A percentile compares a stretch with the other conserved stretches of the same genome.
phyloP scores from a whole-genome alignment of 257 asterid species.

The Solanum peruvianum region DNA sequence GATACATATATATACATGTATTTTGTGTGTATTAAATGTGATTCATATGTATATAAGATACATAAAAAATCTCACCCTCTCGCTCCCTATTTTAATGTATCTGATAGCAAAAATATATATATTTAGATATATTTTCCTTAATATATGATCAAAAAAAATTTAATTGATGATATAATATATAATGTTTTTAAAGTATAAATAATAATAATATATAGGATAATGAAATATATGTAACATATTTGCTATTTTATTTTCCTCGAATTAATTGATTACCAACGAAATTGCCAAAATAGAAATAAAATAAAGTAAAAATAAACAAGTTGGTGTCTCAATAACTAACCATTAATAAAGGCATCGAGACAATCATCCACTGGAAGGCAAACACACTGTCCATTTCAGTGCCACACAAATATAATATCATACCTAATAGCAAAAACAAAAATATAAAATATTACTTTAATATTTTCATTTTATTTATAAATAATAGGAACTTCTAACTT shows the following conservation, averaged over 20 bases:
- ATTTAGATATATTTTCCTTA: too few relatives aligned
- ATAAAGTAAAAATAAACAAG: not conserved
- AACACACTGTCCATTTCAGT: not conserved
- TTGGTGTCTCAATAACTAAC: not conserved
- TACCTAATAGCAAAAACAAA: not conserved
- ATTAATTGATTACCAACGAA: not conserved
- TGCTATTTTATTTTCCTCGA: not conserved
- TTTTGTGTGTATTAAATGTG: too few relatives aligned
- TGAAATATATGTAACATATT: too few relatives aligned
- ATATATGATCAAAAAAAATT: too few relatives aligned
- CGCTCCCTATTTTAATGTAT: too few relatives aligned
- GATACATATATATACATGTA: too few relatives aligned
- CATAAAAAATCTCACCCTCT: too few relatives aligned
- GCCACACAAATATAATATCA: not conserved
- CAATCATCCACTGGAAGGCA: not conserved
- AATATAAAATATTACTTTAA: not conserved
- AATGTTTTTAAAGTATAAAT: too few relatives aligned
- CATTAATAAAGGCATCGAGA: not conserved
- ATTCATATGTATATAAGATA: too few relatives aligned
- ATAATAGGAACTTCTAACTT: not conserved
- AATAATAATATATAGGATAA: too few relatives aligned
- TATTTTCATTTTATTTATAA: not conserved
- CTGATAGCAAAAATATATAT: too few relatives aligned
- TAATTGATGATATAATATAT: too few relatives aligned
- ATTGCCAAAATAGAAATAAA: not conserved